Evolutionary conservation across 2,329 filamentous ascomycete species (phyloP).

Genomic region (Nemania bipapillata): DNA sequence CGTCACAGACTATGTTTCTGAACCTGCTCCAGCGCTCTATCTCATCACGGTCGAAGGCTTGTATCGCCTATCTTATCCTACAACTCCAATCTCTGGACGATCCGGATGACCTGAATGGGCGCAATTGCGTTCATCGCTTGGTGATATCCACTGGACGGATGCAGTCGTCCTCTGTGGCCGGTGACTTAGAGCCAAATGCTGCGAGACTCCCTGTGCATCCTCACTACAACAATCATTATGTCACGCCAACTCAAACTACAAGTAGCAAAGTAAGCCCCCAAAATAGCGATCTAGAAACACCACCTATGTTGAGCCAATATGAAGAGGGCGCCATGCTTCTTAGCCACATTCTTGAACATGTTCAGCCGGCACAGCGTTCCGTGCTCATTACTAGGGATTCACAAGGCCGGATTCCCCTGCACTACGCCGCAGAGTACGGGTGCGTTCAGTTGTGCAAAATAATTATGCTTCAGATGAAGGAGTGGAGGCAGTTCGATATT

Average conservation of each 20-base stretch:
- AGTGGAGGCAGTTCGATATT: conserved; percentile 87
- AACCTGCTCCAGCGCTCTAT: conserved; percentile 83
- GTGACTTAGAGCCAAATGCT: conserved; percentile 64
- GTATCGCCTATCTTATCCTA: conserved; percentile 76
- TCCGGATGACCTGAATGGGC: conserved; percentile 89
- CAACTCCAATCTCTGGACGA: conserved; percentile 80
- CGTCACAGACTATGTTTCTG: conserved; percentile 74
- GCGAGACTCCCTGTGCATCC: conserved; percentile 61
- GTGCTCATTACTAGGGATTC: conserved; percentile 77
- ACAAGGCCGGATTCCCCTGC: conserved; percentile 84
- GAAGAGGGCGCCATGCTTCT: conserved; percentile 80
- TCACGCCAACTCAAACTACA: conserved; percentile 77
- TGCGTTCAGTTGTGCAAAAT: conserved; percentile 90
- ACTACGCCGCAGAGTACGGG: conserved; percentile 95
- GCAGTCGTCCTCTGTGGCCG: conserved; percentile 59
- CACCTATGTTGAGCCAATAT: conserved; percentile 71
- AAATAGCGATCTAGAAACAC: conserved; percentile 71
- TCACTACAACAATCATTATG: conserved; percentile 74
- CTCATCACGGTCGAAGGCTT: conserved; percentile 73
- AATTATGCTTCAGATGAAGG: conserved; percentile 87
- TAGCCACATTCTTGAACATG: conserved; percentile 70
- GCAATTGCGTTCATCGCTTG: conserved; percentile 91
- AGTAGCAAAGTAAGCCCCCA: conserved; percentile 65
- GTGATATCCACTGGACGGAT: conserved; percentile 91
- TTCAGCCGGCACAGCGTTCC: conserved; percentile 73